Conservation (phyloP, 768 basidiomycete genomes). For the Phanerochaete carnosa region DNA sequence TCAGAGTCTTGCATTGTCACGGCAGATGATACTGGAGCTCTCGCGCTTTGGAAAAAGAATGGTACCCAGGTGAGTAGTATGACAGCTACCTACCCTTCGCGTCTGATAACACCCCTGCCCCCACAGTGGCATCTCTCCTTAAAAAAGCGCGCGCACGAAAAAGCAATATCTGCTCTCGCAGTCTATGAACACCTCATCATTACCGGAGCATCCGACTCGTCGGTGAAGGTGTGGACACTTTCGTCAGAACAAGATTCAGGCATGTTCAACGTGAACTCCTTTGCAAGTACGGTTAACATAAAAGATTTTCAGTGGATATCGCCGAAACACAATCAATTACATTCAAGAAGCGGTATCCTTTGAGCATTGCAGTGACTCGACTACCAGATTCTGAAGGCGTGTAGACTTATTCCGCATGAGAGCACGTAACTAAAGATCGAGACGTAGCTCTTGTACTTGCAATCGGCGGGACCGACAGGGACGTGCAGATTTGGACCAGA, state of each 20-base stretch:
- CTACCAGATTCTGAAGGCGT: constrained; percentile 72
- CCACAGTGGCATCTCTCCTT: constrained; percentile 53
- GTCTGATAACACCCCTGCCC: constrained; percentile 18
- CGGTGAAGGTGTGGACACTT: constrained; percentile 68
- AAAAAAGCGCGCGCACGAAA: constrained; percentile 57
- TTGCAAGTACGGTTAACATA: not conserved
- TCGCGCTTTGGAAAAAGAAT: constrained; percentile 58
- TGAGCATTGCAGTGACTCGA: constrained; percentile 58
- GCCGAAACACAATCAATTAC: constrained; percentile 21
- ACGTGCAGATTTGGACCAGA: constrained; percentile 74
- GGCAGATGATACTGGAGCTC: constrained; percentile 71
- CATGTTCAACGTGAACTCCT: constrained; percentile 12
- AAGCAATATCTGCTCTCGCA: constrained; percentile 68
- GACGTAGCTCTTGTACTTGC: constrained; percentile 67
- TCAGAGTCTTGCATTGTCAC: constrained; percentile 51
- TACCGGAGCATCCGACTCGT: constrained; percentile 82
- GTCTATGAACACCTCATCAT: constrained; percentile 47
- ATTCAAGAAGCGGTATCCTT: constrained; percentile 68
- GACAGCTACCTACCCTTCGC: not conserved
- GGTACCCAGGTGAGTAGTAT: constrained; percentile 19
- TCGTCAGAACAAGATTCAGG: constrained; percentile 25
- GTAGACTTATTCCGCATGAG: constrained; percentile 10
- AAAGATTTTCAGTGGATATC: not conserved
- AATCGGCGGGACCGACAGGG: constrained; percentile 76
- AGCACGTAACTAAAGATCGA: not conserved